Base-by-base conservation (phyloP, 768 basidiomycete species). In the Panus rudis region DNA sequence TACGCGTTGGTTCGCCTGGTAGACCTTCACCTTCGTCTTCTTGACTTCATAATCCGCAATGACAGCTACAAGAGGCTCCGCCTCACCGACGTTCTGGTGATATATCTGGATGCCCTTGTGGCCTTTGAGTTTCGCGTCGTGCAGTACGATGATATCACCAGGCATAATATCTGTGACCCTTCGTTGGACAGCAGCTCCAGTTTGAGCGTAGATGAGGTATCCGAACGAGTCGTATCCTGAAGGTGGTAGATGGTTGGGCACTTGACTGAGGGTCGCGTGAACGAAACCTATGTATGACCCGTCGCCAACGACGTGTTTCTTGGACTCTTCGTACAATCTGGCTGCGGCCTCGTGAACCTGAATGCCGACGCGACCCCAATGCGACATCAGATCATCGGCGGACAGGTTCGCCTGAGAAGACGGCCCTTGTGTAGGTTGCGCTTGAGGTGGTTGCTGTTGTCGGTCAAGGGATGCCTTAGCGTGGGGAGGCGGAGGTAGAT, bases 1-100 rank as follows among this genome's bases (percentile, higher is more conserved):
- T 55, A 86, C 84, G 54, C 84, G 85, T 58, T 85, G 80, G 60
- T 89, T 92, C 41, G 91, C 91, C 60, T 93, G 89, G 60, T 83
- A 83, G 33, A 88, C 79, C 59, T 73, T 75, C 41, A 92, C 69
- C 68, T 96, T 96, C 47, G 74, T 76, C 70, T 92, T 93, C 76
- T 88, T 92, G 28, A 65, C 62, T 53, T 96, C 92, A 58, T 82
- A 86, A 57, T 93, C 92, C 37, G 71, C 73, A 41, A 93, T 76
- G 34, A 96, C 66, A 7, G 83, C 92, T 26, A 88, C 67, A 5
- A 90, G 51, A 19, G 78, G 74, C 50, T 79, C 77, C 14, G 63
- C 65, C 4, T 68, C 70, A 3, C 78, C 78, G 7, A 68, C 71
- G 12, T 58, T 65, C 62, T 81, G 80, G 43, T 73, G 70, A 59